Percentiles rank a stretch among this genome's conserved stretches.
These are phyloP conservation scores for Candida sphagnicola DNA, from an alignment of 805 yeast genomes.

Conservation along the genomic window DNA sequence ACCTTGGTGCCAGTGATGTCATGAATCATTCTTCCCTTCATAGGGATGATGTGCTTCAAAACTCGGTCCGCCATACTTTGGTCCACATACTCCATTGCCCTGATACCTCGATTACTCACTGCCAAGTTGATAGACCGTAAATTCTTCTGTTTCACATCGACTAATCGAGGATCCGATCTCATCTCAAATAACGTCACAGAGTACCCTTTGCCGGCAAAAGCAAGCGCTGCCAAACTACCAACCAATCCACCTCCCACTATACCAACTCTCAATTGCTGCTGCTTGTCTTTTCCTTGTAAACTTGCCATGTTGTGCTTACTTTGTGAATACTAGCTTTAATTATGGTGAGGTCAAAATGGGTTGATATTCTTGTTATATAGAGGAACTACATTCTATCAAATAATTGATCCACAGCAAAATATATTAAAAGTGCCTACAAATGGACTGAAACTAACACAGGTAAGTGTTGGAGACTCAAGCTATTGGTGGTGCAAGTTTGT, in stretches of 20 bases:
- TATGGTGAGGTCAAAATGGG: not conserved
- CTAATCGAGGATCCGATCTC: constrained; percentile 59
- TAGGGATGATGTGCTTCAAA: constrained; percentile 65
- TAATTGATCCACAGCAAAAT: not conserved
- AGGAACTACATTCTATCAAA: not conserved
- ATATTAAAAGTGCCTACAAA: not conserved
- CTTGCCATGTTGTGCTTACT: not conserved
- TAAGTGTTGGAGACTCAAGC: not conserved
- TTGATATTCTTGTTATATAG: not conserved
- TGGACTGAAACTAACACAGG: not conserved
- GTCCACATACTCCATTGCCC: constrained; percentile 63
- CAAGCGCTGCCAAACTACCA: constrained; percentile 82
- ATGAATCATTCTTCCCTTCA: constrained; percentile 90
- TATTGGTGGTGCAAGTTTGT: not conserved
- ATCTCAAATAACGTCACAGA: constrained; percentile 69
- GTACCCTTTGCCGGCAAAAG: constrained; percentile 68
- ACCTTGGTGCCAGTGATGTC: constrained; percentile 52
- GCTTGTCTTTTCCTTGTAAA: not conserved
- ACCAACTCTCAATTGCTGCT: constrained; percentile 27
- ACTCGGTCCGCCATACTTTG: constrained; percentile 52
- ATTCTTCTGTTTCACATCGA: constrained; percentile 27
- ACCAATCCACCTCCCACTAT: constrained; percentile 90
- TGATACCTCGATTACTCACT: constrained; percentile 79
- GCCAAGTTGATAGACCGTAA: constrained; percentile 81
- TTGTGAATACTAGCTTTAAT: no score